Base-by-base conservation (phyloP, 176 grass and related monocot genomes). In the Eleusine indica region DNA sequence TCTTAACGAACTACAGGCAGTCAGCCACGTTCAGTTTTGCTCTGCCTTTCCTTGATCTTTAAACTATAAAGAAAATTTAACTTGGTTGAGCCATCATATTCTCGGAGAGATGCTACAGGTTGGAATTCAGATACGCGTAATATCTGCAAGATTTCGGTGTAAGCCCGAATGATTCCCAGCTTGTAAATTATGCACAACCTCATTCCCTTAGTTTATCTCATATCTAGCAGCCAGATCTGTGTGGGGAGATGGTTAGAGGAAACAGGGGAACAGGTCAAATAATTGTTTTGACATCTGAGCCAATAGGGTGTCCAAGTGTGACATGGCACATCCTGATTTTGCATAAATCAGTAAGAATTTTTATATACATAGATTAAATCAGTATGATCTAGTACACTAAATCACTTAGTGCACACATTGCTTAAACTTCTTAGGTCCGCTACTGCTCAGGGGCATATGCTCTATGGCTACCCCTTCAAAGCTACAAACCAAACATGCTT, bases 131-230 rank as follows among this genome's bases (percentile, higher is more conserved):
- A 62, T 70, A 61, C 40, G 52, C 12, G 2, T 70, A 73, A 81
- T 87, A 87, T 87, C 13, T 81, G 52, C 71, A 81, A 75, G 85
- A 87, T 87, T 44, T 75, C 62, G 62, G 62, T 29, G 29, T 75
- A 81, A 75, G 19, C 28, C 32, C 7, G 28, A 67, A 75, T 7
- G 62, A 87, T 68, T 42, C 57, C 13, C 13, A 43, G 19, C 32
- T 56, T 46, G 60, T 58, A 68, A 68, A 57, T 47, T 86, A 74
- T 46, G n/a, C 47, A 46, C 70, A 6, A 16, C 30, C n/a, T 6
- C 35, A 13, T 56, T 54, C 18, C 25, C 30, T 15, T 69, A 58
- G 25, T 48, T 70, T 77, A 85, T 28, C 29, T 64, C 18, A 15
- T 73, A 73, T 37, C 22, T 44, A 43, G 58, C 76, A 39, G 38